Conservation (phyloP, 306 rosid genomes). For the Inga laurina region DNA sequence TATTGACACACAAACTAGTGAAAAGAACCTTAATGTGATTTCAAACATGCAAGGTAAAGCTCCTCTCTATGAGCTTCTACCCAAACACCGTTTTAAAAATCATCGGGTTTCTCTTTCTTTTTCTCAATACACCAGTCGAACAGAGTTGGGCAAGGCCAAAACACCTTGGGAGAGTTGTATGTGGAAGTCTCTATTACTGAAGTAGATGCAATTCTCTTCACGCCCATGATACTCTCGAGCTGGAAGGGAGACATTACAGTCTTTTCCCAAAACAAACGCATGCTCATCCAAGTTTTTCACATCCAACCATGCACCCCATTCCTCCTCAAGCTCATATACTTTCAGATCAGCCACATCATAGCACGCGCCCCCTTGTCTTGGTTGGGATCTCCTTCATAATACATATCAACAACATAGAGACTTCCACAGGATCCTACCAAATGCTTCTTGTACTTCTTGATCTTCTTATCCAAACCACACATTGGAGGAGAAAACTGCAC, state of each 20-base stretch:
- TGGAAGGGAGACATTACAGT: background rate
- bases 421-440: conserved; percentile 43
- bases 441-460: conserved; percentile 33
- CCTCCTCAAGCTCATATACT: background rate
- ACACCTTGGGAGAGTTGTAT: background rate
- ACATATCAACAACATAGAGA: conserved; percentile 42
- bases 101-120: too few relatives aligned
- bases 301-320: background rate
- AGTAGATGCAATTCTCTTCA: background rate
- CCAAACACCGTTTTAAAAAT: too few relatives aligned
- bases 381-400: background rate
- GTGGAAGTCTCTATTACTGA: background rate
- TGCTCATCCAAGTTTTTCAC: background rate
- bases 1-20: too few relatives aligned
- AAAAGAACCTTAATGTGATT: too few relatives aligned
- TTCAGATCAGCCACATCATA: background rate
- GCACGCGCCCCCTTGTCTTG: background rate
- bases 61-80: too few relatives aligned
- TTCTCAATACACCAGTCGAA: background rate
- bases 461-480: background rate
- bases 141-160: background rate
- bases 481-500: conserved; percentile 35
- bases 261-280: background rate
- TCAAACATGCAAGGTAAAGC: too few relatives aligned
- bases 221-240: background rate